Conservation (phyloP, 1,284 basidiomycete genomes). For the Boletus semigastroideus region DNA sequence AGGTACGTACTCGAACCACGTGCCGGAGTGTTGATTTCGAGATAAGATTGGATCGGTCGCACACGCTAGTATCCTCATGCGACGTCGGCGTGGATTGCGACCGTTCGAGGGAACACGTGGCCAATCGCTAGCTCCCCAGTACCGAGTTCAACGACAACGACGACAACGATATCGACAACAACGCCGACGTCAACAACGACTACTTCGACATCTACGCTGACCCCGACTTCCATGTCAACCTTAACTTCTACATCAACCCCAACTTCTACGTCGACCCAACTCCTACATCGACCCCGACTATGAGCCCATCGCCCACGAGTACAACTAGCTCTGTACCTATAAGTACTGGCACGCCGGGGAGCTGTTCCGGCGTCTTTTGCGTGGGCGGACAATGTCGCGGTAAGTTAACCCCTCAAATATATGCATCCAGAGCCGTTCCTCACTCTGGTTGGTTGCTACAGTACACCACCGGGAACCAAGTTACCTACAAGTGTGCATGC, state of each 20-base stretch:
- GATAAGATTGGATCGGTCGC: neutral
- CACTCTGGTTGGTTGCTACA: neutral
- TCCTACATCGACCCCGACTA: neutral
- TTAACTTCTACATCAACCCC: neutral
- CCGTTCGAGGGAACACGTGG: slow-evolving; percentile 28
- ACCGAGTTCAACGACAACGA: neutral
- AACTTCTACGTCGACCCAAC: neutral
- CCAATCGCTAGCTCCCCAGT: slow-evolving; percentile 12
- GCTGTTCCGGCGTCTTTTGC: slow-evolving; percentile 25
- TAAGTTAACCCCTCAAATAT: slow-evolving; percentile 8
- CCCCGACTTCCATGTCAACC: neutral
- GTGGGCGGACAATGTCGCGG: slow-evolving; percentile 16
- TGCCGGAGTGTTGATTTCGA: too few species aligned
- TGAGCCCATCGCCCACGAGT: too few species aligned
- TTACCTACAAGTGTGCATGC: slow-evolving; percentile 23
- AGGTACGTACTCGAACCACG: slow-evolving; percentile 17
- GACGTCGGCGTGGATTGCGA: slow-evolving; percentile 20
- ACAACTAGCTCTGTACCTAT: slow-evolving; percentile 6
- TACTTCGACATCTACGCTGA: neutral
- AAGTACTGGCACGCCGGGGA: slow-evolving; percentile 6
- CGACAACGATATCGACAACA: neutral
- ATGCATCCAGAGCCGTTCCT: neutral
- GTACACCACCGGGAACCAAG: slow-evolving; percentile 22
- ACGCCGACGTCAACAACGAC: neutral
- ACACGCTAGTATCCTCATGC: slow-evolving; percentile 30